Evolutionary conservation across 2,329 filamentous ascomycete genomes (phyloP), one percentile per base, ranked within the genome.

Genomic region (Aureobasidium leucospermi): DNA sequence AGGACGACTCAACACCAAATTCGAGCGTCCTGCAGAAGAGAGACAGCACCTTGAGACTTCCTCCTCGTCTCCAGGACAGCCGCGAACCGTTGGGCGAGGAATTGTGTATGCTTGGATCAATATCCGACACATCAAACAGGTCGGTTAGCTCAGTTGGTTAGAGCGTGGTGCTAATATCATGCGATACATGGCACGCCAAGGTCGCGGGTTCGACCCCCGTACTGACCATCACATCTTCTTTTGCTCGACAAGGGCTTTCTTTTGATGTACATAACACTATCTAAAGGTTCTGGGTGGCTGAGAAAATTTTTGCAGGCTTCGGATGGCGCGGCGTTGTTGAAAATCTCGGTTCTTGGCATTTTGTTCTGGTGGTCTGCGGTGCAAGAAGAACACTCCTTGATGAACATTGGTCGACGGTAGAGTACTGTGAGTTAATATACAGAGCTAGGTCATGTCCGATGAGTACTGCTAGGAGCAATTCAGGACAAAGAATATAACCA

Each of bases 71-170:
- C 23, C 23, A 39, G 36, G 4, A 15, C 4, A 39, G 36, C 36
- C 10, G 11, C 11, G 9, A 4, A 39, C 5, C n/a, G 9, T 15
- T 39, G 11, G 9, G 36, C n/a, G n/a, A 15, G 4, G 36, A 38
- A 13, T 13, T 2, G 19, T 16, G 19, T 4, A 19, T 16, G 6
- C 15, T 42, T 6, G 16, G 1, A 1, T 9, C 6, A 16, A 42
- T 7, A 6, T 2, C 16, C 39, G 10, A 16, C 4, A 6, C 39
- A 42, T 42, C 39, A 19, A 45, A 45, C 19, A 32, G 45, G 28
- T 48, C 45, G 45, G 45, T 59, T 59, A 59, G 57, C 57, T 64
- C 63, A 64, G 63, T 64, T 64, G 63, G 63, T 64, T 64, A 64
- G 63, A 64, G 63, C 45, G 45, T 48, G 45, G 45, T 48, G 45